These are phyloP conservation scores for Leccinum olivaceopallidum DNA, from an alignment of 768 basidiomycete genomes.

Conservation along the genomic window DNA sequence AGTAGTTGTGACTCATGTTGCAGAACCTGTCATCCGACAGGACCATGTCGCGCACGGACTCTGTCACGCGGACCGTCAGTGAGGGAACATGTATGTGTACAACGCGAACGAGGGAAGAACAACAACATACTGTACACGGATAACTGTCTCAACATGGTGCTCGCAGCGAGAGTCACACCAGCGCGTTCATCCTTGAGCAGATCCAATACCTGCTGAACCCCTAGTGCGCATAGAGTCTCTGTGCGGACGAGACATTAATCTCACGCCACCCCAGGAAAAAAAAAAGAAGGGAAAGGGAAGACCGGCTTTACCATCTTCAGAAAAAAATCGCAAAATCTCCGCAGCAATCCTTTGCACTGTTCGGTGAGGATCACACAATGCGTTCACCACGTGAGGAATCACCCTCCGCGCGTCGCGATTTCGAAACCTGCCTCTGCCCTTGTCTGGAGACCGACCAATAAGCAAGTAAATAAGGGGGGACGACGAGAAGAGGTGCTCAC, in stretches of 20 bases:
- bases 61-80: constrained; percentile 1
- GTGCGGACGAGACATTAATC: background rate
- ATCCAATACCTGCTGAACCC: constrained; percentile 14
- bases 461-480: background rate
- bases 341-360: constrained; percentile 3
- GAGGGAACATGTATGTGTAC: background rate
- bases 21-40: constrained; percentile 13
- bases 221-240: constrained; percentile 14
- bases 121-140: constrained; percentile 18
- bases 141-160: constrained; percentile 14
- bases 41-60: constrained; percentile 18
- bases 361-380: no score
- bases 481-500: constrained; percentile 5
- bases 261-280: background rate
- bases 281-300: background rate
- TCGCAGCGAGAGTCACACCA: constrained; percentile 17
- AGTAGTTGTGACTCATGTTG: constrained; percentile 23
- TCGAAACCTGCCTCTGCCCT: background rate
- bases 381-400: no score
- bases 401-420: background rate
- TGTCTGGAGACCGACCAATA: constrained; percentile 1
- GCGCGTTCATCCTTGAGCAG: constrained; percentile 23
- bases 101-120: background rate
- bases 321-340: constrained; percentile 16
- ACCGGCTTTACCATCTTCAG: constrained; percentile 8